Conservation (phyloP, 306 rosid genomes). For the Vigna angularis region DNA sequence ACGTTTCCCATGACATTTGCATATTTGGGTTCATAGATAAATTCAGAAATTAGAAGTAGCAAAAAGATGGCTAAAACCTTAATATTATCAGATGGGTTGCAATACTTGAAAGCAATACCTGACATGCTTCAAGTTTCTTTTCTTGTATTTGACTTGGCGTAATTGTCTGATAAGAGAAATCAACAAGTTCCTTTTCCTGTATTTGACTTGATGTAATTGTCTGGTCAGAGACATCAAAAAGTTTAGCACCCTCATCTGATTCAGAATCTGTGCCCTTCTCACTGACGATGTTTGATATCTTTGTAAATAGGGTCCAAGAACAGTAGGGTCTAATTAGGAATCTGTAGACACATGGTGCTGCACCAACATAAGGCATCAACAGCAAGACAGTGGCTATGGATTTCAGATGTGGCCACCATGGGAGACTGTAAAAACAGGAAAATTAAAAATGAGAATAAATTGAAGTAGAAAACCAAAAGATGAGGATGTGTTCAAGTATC, state of each 20-base stretch:
- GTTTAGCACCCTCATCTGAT: constrained; percentile 3
- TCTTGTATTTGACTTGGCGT: constrained; percentile 44
- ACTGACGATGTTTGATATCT: constrained; percentile 34
- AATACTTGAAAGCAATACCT: constrained; percentile 43
- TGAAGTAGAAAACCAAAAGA: constrained; percentile 19
- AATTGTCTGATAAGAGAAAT: constrained; percentile 38
- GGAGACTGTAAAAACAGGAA: constrained; percentile 55
- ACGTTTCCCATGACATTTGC: constrained; percentile 28
- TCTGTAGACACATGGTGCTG: constrained; percentile 54
- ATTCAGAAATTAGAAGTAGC: constrained; percentile 27
- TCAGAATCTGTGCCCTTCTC: constrained; percentile 16
- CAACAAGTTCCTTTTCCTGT: background rate
- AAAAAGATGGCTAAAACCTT: constrained; percentile 5
- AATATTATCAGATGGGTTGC: background rate
- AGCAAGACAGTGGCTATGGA: constrained; percentile 57
- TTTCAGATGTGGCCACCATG: constrained; percentile 64
- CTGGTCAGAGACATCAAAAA: constrained; percentile 39
- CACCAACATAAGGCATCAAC: constrained; percentile 59
- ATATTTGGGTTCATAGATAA: constrained; percentile 27
- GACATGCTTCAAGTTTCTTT: constrained; percentile 34
- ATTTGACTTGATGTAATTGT: constrained; percentile 31
- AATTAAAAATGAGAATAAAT: constrained; percentile 28
- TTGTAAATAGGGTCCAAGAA: constrained; percentile 35
- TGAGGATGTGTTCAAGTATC: constrained; percentile 1
- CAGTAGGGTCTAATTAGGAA: constrained; percentile 43